These are phyloP conservation scores for Aaosphaeria arxii DNA, from an alignment of 2,329 filamentous ascomycete species.

Conservation along the genomic window DNA sequence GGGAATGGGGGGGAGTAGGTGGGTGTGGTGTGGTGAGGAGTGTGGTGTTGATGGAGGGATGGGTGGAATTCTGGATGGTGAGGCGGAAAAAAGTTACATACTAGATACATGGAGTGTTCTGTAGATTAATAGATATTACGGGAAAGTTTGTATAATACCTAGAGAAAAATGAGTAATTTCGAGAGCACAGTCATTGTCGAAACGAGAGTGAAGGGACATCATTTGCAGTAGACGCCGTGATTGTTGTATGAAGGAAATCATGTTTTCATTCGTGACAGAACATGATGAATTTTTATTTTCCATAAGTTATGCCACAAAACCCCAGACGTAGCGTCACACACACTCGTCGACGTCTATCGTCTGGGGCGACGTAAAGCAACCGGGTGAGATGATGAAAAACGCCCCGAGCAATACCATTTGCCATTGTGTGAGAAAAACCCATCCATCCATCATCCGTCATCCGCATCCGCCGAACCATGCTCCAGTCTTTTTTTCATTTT, in stretches of 20 bases:
- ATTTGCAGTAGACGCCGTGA: too few species aligned
- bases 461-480: not conserved
- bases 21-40: not conserved
- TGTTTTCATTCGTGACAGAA: constrained; percentile 14
- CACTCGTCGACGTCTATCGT: constrained; percentile 16
- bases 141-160: not conserved
- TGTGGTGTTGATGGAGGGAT: not conserved
- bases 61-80: not conserved
- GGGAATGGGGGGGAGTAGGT: constrained; percentile 48
- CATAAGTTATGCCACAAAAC: constrained; percentile 35
- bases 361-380: constrained; percentile 30
- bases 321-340: constrained; percentile 18
- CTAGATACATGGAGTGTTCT: not conserved
- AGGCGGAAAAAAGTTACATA: not conserved
- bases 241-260: not conserved
- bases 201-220: too few species aligned
- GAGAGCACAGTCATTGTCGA: not conserved
- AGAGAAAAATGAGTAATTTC: not conserved
- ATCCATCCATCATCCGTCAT: constrained; percentile 28
- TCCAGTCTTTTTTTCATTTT: not conserved
- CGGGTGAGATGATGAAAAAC: constrained; percentile 32
- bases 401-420: constrained; percentile 35
- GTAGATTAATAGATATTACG: not conserved
- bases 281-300: constrained; percentile 40
- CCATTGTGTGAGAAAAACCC: constrained; percentile 21